Evolutionary conservation across 805 yeast genomes (phyloP).

Genomic region (Scheffersomyces ergatensis): DNA sequence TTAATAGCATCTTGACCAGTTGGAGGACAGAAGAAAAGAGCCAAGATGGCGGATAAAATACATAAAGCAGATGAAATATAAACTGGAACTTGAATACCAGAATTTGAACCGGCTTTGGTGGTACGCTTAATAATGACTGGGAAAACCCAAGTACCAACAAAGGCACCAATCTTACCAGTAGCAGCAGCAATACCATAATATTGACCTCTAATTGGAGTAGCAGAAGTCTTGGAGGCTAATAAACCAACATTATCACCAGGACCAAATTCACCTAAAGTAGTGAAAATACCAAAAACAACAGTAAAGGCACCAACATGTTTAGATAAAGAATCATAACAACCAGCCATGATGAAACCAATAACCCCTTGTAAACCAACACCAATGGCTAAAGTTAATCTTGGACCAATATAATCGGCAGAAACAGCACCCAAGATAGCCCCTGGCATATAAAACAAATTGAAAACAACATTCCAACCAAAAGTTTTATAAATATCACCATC

Average conservation of each 20-base stretch:
- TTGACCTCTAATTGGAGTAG: constrained; percentile 87
- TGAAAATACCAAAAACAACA: constrained; percentile 84
- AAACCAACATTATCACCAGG: constrained; percentile 92
- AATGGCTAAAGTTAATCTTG: constrained; percentile 67
- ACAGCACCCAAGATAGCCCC: constrained; percentile 88
- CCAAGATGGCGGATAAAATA: constrained; percentile 64
- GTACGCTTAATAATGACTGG: constrained; percentile 69
- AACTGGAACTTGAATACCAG: constrained; percentile 74
- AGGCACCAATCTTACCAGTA: constrained; percentile 88
- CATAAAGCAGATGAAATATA: constrained; percentile 80
- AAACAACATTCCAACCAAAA: constrained; percentile 90
- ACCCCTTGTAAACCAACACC: constrained; percentile 76
- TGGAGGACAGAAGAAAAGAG: constrained; percentile 71
- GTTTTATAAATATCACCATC: constrained; percentile 64
- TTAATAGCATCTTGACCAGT: constrained; percentile 82
- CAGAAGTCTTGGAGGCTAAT: constrained; percentile 80
- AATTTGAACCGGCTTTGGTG: constrained; percentile 43
- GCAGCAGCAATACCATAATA: constrained; percentile 93
- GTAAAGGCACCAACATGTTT: constrained; percentile 73
- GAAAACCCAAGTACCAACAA: constrained; percentile 85
- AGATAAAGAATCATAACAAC: constrained; percentile 52
- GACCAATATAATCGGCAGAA: constrained; percentile 86
- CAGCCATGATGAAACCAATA: constrained; percentile 84
- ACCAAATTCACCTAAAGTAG: constrained; percentile 88
- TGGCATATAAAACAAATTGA: constrained; percentile 85